Percentiles rank a stretch among this genome's conserved stretches.
Conservation (phyloP, 179 eudicot species). For the Dionaea muscipula region DNA sequence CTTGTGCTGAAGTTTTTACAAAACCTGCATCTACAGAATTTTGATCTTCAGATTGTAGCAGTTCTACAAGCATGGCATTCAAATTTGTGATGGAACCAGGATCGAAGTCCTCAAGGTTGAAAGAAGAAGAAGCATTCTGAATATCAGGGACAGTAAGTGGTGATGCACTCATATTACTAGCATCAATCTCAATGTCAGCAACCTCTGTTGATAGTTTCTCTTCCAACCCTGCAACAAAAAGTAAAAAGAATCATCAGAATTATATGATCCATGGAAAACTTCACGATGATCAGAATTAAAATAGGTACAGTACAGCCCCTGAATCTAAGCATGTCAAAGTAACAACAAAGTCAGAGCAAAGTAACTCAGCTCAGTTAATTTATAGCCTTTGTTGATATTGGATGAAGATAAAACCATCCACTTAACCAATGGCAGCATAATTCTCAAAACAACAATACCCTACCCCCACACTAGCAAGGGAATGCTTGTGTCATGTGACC, state of each 20-base stretch:
- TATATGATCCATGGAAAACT: no score
- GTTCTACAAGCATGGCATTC: slow-evolving; percentile 41
- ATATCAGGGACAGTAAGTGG: slow-evolving; percentile 26
- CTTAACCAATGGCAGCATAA: no score
- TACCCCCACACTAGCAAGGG: no score
- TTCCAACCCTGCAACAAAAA: slow-evolving; percentile 43
- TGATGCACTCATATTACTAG: slow-evolving; percentile 36
- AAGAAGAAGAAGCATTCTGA: slow-evolving; percentile 29
- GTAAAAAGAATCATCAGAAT: not conserved
- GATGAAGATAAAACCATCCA: no score
- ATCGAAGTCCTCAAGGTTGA: slow-evolving; percentile 43
- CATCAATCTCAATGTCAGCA: slow-evolving; percentile 28
- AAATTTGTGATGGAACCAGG: slow-evolving; percentile 32
- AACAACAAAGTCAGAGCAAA: not conserved
- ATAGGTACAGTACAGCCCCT: no score
- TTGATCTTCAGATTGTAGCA: slow-evolving; percentile 47
- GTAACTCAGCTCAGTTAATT: no score
- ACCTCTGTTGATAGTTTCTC: slow-evolving; percentile 39
- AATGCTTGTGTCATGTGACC: not conserved
- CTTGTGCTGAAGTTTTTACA: slow-evolving; percentile 41
- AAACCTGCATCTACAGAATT: slow-evolving; percentile 42
- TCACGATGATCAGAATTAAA: no score
- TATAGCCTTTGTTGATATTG: no score
- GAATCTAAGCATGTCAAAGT: no score
- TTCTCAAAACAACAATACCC: no score